Evolutionary conservation across 306 rosid species (phyloP).

Genomic region (Heteromeles arbutifolia): DNA sequence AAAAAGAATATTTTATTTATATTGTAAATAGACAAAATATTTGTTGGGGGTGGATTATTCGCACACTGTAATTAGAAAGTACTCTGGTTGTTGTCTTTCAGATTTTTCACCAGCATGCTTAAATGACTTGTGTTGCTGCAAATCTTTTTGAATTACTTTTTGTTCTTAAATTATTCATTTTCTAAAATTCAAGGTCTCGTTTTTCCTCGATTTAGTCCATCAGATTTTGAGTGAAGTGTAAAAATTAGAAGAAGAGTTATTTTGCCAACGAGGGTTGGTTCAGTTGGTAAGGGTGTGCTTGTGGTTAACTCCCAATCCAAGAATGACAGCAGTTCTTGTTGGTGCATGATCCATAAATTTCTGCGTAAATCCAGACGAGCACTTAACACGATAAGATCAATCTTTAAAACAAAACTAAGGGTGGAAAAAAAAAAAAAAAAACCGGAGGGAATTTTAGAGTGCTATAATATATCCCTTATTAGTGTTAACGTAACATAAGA

Average conservation of each 20-base stretch:
- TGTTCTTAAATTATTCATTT: background rate
- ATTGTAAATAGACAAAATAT: conserved; percentile 15
- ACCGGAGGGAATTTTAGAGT: no score
- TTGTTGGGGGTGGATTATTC: conserved; percentile 6
- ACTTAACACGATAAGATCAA: background rate
- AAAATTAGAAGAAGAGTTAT: no score
- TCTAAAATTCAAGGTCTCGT: background rate
- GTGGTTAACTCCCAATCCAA: no score
- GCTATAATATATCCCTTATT: no score
- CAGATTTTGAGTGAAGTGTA: background rate
- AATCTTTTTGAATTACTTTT: background rate
- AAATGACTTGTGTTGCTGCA: background rate
- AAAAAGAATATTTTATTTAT: conserved; percentile 6
- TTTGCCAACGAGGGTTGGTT: no score
- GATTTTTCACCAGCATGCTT: background rate
- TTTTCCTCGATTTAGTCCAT: no score
- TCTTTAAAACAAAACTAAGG: background rate
- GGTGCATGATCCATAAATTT: no score
- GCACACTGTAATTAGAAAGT: background rate
- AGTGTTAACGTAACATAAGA: no score
- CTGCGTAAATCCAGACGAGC: background rate
- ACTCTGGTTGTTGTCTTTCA: background rate
- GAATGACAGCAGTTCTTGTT: no score
- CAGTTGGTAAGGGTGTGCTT: no score
- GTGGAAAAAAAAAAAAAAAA: no score